A percentile compares a stretch with the other conserved stretches of the same genome.
phyloP scores from a whole-genome alignment of 78 protist genomes.

The Dictyostelium intermedium region DNA sequence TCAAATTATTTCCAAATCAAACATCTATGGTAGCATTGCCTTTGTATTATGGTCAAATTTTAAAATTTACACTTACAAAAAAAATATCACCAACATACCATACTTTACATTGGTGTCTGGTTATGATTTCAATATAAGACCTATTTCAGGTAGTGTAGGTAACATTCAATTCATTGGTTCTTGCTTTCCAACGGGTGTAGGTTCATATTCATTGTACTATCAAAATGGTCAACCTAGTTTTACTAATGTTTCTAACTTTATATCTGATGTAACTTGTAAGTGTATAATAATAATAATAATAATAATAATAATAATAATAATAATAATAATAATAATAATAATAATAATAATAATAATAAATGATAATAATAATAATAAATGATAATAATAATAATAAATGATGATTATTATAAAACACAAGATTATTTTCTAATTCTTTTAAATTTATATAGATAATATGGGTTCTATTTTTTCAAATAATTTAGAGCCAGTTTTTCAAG shows the following conservation, averaged over 20 bases:
- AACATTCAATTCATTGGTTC: neutral
- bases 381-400: too few relatives aligned
- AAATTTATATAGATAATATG: too few relatives aligned
- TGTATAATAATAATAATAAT: too few relatives aligned
- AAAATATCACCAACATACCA: neutral
- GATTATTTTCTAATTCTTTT: too few relatives aligned
- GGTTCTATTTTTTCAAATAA: too few relatives aligned
- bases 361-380: too few relatives aligned
- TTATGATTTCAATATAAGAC: neutral
- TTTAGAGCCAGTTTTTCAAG: too few relatives aligned
- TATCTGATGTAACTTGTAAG: neutral
- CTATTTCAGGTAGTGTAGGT: neutral
- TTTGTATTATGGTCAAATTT: neutral
- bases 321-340: too few relatives aligned
- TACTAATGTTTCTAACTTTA: neutral
- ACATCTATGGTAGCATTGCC: neutral
- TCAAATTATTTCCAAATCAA: neutral
- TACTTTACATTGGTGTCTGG: neutral
- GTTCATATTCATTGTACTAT: neutral
- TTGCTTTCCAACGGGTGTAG: neutral
- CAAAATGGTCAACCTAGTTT: neutral
- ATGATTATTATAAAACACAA: too few relatives aligned
- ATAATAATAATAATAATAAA: too few relatives aligned
- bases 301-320: too few relatives aligned
- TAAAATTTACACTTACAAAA: neutral